These are phyloP conservation scores for Mortierella alpina DNA, from an alignment of 192 early-diverging fungal genomes.

Conservation along the genomic window DNA sequence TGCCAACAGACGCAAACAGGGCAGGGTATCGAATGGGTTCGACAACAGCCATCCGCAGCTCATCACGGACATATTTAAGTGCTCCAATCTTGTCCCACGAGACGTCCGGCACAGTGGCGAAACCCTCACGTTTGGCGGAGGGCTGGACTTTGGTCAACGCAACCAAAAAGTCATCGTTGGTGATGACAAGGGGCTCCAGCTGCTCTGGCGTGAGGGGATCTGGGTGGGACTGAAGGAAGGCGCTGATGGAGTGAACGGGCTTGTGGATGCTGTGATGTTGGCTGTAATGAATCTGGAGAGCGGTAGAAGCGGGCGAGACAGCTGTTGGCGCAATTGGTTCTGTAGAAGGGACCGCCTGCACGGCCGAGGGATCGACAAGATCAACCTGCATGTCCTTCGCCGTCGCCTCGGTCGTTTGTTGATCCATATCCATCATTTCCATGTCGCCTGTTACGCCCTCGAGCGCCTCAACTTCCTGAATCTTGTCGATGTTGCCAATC, in stretches of 20 bases:
- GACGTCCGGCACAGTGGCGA: slow-evolving; percentile 97
- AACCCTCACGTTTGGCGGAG: slow-evolving; percentile 97
- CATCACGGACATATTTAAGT: slow-evolving; percentile 83
- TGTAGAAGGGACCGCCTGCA: slow-evolving; percentile 4
- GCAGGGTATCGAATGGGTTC: slow-evolving; percentile 95
- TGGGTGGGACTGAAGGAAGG: slow-evolving; percentile 77
- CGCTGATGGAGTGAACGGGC: slow-evolving; percentile 73
- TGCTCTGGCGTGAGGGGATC: slow-evolving; percentile 82
- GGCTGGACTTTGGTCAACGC: slow-evolving; percentile 95
- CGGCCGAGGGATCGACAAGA: background rate
- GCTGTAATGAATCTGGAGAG: background rate
- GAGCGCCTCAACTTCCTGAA: slow-evolving; percentile 27
- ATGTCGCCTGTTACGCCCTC: slow-evolving; percentile 20
- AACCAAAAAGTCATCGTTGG: slow-evolving; percentile 84
- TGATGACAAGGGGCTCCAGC: slow-evolving; percentile 86
- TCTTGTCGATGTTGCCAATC: slow-evolving; percentile 50
- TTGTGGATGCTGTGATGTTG: slow-evolving; percentile 45
- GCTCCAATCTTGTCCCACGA: slow-evolving; percentile 98
- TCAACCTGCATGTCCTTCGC: slow-evolving; percentile 13
- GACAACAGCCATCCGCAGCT: slow-evolving; percentile 94
- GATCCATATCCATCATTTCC: slow-evolving; percentile 58
- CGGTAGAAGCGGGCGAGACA: background rate
- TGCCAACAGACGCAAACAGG: slow-evolving; percentile 88
- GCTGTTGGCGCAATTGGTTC: background rate
- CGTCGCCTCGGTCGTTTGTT: slow-evolving; percentile 5